These are phyloP conservation scores for Ceratocystis harringtonii DNA, from an alignment of 2,329 filamentous ascomycete species.

Conservation along the genomic window DNA sequence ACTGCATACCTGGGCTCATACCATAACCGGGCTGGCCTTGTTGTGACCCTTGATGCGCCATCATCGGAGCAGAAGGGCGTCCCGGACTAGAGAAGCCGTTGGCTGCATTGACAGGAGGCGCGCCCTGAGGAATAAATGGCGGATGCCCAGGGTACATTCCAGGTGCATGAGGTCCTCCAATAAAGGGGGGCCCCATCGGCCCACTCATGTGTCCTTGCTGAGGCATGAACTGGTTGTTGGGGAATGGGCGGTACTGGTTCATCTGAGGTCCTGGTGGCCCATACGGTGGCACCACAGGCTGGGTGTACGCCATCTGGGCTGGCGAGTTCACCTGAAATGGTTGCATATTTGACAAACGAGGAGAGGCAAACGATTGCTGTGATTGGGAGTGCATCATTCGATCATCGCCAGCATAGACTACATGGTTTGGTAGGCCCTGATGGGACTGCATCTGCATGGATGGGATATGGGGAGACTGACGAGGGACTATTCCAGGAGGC, in stretches of 20 bases:
- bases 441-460: slow-evolving; percentile 66
- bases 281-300: slow-evolving; percentile 59
- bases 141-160: slow-evolving; percentile 48
- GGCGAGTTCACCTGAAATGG: slow-evolving; percentile 55
- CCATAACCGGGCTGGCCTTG: slow-evolving; percentile 68
- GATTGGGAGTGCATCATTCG: slow-evolving; percentile 80
- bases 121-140: slow-evolving; percentile 48
- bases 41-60: slow-evolving; percentile 88
- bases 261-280: slow-evolving; percentile 56
- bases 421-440: slow-evolving; percentile 44
- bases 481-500: slow-evolving; percentile 15
- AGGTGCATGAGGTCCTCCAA: slow-evolving; percentile 62
- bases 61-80: slow-evolving; percentile 66
- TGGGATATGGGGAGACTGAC: slow-evolving; percentile 59
- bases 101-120: slow-evolving; percentile 40
- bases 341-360: slow-evolving; percentile 55
- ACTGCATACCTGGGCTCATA: slow-evolving; percentile 61
- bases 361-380: slow-evolving; percentile 72
- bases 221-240: slow-evolving; percentile 53
- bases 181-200: slow-evolving; percentile 69
- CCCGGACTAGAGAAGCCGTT: slow-evolving; percentile 83
- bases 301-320: slow-evolving; percentile 54
- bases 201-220: slow-evolving; percentile 57
- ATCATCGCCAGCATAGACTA: slow-evolving; percentile 56
- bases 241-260: slow-evolving; percentile 53